Conservation (phyloP, 495 filamentous ascomycete genomes). For the Talaromyces thailandensis region DNA sequence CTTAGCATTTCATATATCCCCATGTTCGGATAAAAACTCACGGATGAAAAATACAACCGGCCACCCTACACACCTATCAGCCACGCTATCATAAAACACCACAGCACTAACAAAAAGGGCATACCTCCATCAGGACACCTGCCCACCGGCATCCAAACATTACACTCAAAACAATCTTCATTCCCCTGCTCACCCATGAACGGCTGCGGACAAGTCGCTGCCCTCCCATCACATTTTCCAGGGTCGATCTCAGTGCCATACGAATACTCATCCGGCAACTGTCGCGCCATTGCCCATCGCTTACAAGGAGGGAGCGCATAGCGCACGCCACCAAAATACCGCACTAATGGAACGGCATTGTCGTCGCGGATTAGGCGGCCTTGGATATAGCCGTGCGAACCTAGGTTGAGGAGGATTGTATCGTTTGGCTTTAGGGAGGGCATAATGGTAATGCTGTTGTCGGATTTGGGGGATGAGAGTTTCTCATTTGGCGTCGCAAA, state of each 20-base stretch:
- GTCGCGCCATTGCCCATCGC: constrained; percentile 29
- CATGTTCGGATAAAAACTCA: constrained; percentile 12
- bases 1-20: not conserved
- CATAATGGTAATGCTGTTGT: not conserved
- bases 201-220: constrained; percentile 30
- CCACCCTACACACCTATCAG: constrained; percentile 22
- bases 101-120: not conserved
- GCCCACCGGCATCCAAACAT: constrained; percentile 31
- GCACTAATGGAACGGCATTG: constrained; percentile 19
- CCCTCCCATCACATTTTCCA: constrained; percentile 16
- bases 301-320: constrained; percentile 28
- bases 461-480: not conserved
- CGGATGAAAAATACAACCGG: constrained; percentile 36
- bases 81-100: not conserved
- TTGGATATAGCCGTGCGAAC: constrained; percentile 24
- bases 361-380: constrained; percentile 23
- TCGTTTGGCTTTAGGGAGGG: not conserved
- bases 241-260: constrained; percentile 28
- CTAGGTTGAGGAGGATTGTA: not conserved
- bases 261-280: constrained; percentile 19
- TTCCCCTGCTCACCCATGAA: constrained; percentile 12
- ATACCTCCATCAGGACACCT: constrained; percentile 22
- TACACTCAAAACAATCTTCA: constrained; percentile 39
- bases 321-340: constrained; percentile 36
- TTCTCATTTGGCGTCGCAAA: not conserved